Base-by-base conservation (phyloP, 2,329 filamentous ascomycete genomes). In the Phyllosticta paracitricarpa region DNA sequence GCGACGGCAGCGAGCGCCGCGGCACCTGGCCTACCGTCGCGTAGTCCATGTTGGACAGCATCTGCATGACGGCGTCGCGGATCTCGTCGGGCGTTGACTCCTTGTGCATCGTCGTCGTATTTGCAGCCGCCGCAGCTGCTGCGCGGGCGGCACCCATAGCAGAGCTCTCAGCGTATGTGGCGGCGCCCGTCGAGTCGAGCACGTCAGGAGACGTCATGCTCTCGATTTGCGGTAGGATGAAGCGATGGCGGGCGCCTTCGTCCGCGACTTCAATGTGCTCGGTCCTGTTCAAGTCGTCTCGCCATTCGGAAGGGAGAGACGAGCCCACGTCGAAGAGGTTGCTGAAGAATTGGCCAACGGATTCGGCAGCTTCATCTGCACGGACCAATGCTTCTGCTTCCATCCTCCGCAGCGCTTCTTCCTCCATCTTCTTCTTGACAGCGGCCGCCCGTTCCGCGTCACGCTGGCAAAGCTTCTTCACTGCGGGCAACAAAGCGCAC, bases 401-500 rank as follows among this genome's bases (percentile, higher is more conserved):
- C 52, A 48, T 59, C 9, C 40, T 48, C 12, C 52, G 51, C 24
- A 40, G 53, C 14, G 56, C 57, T 10, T 33, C 24, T 25, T 62
- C 61, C 7, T 52, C 54, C 57, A 48, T 7, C 26, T 62, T 57
- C 53, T 59, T 59, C 12, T 48, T n/a, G 14, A 52, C 33, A 9
- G 53, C 56, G 5, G 60, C 60, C 24, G 56, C 55, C 30, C 55
- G 60, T 28, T 61, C 60, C 4, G 55, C 60, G 4, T 61, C 55
- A 19, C 60, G 60, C 10, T 56, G 60, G 61, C 75, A 77, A 40
- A 71, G 73, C 7, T 68, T 66, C 54, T 66, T 69, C 12, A 75
- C 69, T 14, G 66, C 64, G 28, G 68, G 64, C 59, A 74, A 74
- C 35, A 65, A 68, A 9, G 68, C 58, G 64, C 75, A 77, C 33